Conservation (phyloP, 176 grass and related monocot genomes). For the Ensete glaucum region DNA sequence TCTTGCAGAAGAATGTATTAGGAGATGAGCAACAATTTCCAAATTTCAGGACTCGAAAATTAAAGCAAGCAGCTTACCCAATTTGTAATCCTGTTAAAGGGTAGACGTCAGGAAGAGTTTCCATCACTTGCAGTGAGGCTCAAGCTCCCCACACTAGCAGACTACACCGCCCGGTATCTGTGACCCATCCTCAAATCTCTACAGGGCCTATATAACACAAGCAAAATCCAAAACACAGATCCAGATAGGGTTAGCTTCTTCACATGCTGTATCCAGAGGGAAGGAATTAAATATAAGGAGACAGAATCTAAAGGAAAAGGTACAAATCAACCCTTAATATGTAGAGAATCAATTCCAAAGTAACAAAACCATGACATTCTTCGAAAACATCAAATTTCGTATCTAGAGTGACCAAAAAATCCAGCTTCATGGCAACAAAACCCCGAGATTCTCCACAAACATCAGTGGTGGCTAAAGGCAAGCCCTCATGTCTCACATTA, state of each 20-base stretch:
- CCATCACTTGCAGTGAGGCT: conserved; percentile 22
- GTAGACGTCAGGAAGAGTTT: conserved; percentile 48
- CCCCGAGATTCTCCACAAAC: neutral
- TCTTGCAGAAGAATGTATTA: neutral
- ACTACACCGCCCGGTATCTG: neutral
- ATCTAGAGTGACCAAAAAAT: neutral
- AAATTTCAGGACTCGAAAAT: neutral
- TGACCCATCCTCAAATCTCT: neutral
- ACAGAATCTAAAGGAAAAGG: neutral
- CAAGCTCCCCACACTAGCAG: neutral
- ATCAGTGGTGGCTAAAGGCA: neutral
- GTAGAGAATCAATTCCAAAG: neutral
- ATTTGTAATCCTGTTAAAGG: conserved; percentile 61
- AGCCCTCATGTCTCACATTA: neutral
- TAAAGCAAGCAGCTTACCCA: conserved; percentile 28
- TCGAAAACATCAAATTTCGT: neutral
- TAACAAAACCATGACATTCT: neutral
- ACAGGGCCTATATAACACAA: neutral
- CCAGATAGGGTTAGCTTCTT: neutral
- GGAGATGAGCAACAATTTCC: neutral
- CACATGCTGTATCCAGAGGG: neutral
- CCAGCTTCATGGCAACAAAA: neutral
- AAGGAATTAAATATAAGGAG: neutral
- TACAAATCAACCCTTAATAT: neutral
- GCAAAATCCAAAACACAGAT: neutral